A percentile compares a stretch with the other conserved stretches of the same genome.
phyloP scores from a whole-genome alignment of 768 basidiomycete species.

The Suillus sp. region DNA sequence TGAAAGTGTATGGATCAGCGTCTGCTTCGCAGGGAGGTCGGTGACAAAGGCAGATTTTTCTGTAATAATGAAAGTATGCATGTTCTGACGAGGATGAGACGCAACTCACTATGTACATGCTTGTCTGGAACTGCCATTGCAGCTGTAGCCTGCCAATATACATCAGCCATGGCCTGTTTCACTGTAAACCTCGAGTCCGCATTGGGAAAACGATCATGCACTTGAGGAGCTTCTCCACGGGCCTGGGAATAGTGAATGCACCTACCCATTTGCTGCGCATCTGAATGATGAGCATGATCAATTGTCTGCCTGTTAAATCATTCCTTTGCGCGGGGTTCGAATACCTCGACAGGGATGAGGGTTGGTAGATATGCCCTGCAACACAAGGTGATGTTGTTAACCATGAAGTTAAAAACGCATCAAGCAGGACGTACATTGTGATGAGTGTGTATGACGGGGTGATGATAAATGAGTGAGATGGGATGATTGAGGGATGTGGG shows the following conservation, averaged over 20 bases:
- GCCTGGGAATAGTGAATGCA: conserved; percentile 55
- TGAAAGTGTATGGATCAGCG: conserved; percentile 23
- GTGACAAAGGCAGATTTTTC: conserved; percentile 37
- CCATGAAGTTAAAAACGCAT: conserved; percentile 12
- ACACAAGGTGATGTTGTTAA: conserved; percentile 14
- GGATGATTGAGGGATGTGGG: conserved; percentile 89
- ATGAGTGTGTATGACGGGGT: conserved; percentile 89
- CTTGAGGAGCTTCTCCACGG: conserved; percentile 67
- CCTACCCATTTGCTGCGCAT: conserved; percentile 88
- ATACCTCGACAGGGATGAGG: conserved; percentile 86
- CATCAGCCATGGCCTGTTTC: conserved; percentile 61
- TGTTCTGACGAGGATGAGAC: neutral
- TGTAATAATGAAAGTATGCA: conserved; percentile 18
- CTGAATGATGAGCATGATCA: conserved; percentile 33
- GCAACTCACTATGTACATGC: conserved; percentile 44
- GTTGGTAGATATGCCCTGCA: conserved; percentile 84
- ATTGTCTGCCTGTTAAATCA: conserved; percentile 40
- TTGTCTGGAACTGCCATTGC: conserved; percentile 24
- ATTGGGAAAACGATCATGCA: conserved; percentile 80
- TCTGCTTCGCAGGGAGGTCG: conserved; percentile 14
- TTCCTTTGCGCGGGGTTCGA: conserved; percentile 70
- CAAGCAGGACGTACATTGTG: conserved; percentile 69
- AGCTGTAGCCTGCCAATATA: conserved; percentile 57
- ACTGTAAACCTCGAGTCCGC: conserved; percentile 80
- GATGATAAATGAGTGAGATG: conserved; percentile 92